Evolutionary conservation across 495 filamentous ascomycete genomes (phyloP).

Genomic region (Podospora comata): DNA sequence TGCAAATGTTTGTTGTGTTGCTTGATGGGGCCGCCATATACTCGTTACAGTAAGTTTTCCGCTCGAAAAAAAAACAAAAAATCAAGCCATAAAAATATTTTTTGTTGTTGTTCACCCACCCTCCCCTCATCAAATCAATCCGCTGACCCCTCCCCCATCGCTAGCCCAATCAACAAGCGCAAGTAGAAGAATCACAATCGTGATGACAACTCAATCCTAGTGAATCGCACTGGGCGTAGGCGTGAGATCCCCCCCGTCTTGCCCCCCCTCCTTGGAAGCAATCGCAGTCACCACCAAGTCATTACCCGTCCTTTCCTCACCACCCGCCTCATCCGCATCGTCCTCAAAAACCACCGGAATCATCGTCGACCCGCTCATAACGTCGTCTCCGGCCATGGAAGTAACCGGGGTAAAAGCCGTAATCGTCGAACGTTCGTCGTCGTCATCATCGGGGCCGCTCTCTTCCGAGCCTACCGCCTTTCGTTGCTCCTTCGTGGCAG

Average conservation of each 20-base stretch:
- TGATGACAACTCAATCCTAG: neutral
- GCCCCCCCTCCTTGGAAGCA: neutral
- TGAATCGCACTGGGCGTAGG: neutral
- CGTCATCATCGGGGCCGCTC: neutral
- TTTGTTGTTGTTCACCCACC: neutral
- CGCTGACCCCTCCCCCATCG: no score
- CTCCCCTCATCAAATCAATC: neutral
- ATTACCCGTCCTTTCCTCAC: neutral
- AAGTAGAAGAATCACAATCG: neutral
- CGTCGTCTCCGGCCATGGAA: slow-evolving; percentile 9
- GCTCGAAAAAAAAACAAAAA: neutral
- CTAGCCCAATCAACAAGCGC: neutral
- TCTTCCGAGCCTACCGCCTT: neutral
- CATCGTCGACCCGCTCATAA: slow-evolving; percentile 5
- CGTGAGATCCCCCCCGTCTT: neutral
- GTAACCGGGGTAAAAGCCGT: slow-evolving; percentile 9
- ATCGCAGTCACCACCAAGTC: neutral
- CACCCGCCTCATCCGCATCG: neutral
- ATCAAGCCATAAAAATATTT: neutral
- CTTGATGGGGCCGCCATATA: neutral
- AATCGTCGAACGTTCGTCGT: slow-evolving; percentile 9
- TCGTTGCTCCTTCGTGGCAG: neutral
- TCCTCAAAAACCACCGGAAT: slow-evolving; percentile 8
- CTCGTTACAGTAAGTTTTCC: neutral
- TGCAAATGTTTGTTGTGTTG: neutral